Conservation (phyloP, 2,329 filamentous ascomycete genomes). For the Trichoderma lentiforme region DNA sequence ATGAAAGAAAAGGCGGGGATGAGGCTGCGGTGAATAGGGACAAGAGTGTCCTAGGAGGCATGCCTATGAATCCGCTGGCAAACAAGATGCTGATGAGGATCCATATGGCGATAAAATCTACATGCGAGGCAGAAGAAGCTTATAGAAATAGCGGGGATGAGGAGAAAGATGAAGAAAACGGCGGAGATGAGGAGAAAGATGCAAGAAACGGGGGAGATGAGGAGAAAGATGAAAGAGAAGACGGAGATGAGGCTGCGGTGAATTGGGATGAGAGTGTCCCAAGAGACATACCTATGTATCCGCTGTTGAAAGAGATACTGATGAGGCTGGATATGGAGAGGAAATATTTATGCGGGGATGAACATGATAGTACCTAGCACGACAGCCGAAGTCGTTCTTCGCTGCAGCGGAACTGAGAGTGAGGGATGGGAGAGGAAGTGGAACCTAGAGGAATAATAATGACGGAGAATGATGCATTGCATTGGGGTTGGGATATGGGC, state of each 20-base stretch:
- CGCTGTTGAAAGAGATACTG: neutral
- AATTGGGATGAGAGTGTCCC: neutral
- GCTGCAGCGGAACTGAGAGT: neutral
- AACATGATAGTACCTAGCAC: neutral
- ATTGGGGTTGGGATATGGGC: neutral
- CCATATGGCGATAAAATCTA: neutral
- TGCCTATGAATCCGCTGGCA: neutral
- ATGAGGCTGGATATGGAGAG: neutral
- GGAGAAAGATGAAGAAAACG: neutral
- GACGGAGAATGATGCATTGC: neutral
- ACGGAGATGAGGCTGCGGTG: neutral
- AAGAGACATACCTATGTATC: neutral
- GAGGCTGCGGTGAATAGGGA: neutral
- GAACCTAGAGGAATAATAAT: neutral
- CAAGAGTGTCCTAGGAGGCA: neutral
- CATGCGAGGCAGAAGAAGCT: neutral
- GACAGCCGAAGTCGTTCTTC: neutral
- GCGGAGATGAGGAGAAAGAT: neutral
- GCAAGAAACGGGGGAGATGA: neutral
- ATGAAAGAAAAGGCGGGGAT: neutral
- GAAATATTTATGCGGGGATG: neutral
- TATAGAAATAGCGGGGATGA: neutral
- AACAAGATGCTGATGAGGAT: neutral
- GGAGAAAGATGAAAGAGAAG: neutral
- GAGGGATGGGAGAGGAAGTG: neutral